These are phyloP conservation scores for Neurospora terricola DNA, from an alignment of 495 filamentous ascomycete species.

Conservation along the genomic window DNA sequence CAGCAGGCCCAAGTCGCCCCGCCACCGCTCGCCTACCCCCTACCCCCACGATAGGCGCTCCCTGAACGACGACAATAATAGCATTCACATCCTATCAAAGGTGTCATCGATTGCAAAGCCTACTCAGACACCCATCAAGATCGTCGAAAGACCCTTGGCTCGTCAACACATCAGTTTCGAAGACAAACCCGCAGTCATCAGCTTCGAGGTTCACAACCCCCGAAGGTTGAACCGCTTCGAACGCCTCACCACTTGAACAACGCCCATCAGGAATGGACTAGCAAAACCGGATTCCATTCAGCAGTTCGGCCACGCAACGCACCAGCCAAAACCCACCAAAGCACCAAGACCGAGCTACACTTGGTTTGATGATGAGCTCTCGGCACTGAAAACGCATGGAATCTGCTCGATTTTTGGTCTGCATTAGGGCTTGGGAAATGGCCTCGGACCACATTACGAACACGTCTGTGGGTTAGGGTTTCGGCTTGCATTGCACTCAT, in stretches of 20 bases:
- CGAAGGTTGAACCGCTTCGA: neutral
- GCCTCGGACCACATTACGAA: neutral
- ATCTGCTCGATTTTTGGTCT: neutral
- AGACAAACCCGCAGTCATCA: neutral
- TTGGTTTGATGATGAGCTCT: neutral
- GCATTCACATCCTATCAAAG: neutral
- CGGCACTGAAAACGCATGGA: neutral
- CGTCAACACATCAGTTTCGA: neutral
- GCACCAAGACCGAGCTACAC: neutral
- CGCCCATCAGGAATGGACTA: neutral
- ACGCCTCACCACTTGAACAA: neutral
- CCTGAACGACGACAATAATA: neutral
- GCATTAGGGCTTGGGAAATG: neutral
- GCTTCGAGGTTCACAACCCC: neutral
- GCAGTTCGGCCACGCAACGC: neutral
- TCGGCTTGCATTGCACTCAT: neutral
- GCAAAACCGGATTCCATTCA: neutral
- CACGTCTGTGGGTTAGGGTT: neutral
- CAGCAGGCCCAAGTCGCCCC: neutral
- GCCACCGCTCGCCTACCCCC: neutral
- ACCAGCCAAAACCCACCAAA: neutral
- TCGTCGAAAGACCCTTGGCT: neutral
- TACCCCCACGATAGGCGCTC: neutral
- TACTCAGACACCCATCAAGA: neutral
- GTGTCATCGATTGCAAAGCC: neutral